Evolutionary conservation across 495 filamentous ascomycete species (phyloP), one percentile per base, ranked within the genome.

Genomic region (Aspergillus cavernicola): DNA sequence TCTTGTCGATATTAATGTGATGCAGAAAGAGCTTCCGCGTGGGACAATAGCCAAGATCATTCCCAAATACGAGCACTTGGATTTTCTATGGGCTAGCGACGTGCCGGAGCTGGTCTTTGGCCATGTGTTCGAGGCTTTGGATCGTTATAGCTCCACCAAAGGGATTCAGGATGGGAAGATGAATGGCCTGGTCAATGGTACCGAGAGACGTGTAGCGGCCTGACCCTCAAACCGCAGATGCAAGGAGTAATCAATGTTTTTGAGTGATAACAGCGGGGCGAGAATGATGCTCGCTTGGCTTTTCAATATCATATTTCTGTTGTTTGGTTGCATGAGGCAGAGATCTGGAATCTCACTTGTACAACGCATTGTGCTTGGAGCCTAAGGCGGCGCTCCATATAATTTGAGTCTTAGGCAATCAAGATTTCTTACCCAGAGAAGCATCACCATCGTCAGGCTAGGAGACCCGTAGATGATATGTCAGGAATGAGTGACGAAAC

Each of bases 41-140:
- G 86, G 88, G 59, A 98, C 92, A 6, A 72, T 90, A 12, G 89
- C 89, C 11, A 92, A 82, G 50, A 84, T 87, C 58, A 86, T 97
- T 42, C 80, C 85, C 4, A 89, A 95, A 54, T 98, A 95, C 63
- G 93, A 98, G 63, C 93, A 98, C 68, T 79, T 98, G 31, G 93
- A 98, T 67, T 96, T 98, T 64, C 74, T 98, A n/a, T 98, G 93
- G 93, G 92, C 88, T 4, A 70, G 80, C 22, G 88, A 96, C 61
- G 88, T 95, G 10, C 78, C 93, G 43, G 73, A 74, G n/a, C 79
- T 88, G 33, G 92, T 97, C 2, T 96, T 96, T 61, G 86, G 82
- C 9, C 85, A 96, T 68, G 89, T 97, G 11, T 90, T 95, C 60
- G 84, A 92, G 55, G 90, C 92, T 0, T 74, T 98, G 4, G 84